Percentiles rank a stretch among this genome's conserved stretches.
Conservation (phyloP, 208 protist species). For the Naegleria gruberi region DNA sequence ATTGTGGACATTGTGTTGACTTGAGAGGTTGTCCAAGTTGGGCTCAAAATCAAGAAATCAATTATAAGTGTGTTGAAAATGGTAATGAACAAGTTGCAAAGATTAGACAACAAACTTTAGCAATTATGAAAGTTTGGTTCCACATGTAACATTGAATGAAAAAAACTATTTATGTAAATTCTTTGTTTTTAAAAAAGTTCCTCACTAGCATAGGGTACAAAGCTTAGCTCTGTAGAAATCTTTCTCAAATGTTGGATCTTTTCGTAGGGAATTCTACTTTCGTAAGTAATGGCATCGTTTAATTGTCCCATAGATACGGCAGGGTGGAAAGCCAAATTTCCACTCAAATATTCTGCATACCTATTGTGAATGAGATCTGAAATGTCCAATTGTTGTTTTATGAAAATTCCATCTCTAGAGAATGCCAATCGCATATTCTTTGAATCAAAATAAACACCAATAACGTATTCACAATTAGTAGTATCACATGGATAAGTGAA, state of each 20-base stretch:
- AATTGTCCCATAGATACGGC: background rate
- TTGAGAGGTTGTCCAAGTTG: background rate
- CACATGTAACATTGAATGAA: too few relatives aligned
- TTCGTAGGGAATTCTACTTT: too few relatives aligned
- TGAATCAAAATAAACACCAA: background rate
- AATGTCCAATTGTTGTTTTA: background rate
- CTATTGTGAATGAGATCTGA: background rate
- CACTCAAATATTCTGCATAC: too few relatives aligned
- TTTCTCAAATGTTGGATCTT: too few relatives aligned
- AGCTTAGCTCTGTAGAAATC: too few relatives aligned
- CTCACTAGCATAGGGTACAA: too few relatives aligned
- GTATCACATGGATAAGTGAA: background rate
- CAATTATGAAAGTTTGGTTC: background rate
- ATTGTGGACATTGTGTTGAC: slow-evolving; percentile 15
- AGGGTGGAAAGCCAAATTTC: background rate
- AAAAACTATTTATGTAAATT: too few relatives aligned
- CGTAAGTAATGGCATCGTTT: background rate
- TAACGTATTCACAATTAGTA: background rate
- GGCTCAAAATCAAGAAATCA: background rate
- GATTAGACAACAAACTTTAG: background rate
- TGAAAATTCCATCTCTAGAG: background rate
- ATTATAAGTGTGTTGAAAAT: background rate
- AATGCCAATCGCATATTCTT: background rate
- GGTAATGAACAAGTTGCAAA: background rate
- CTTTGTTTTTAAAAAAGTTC: too few relatives aligned